These are phyloP conservation scores for Neoboletus magnificus DNA, from an alignment of 768 basidiomycete genomes.

Conservation along the genomic window DNA sequence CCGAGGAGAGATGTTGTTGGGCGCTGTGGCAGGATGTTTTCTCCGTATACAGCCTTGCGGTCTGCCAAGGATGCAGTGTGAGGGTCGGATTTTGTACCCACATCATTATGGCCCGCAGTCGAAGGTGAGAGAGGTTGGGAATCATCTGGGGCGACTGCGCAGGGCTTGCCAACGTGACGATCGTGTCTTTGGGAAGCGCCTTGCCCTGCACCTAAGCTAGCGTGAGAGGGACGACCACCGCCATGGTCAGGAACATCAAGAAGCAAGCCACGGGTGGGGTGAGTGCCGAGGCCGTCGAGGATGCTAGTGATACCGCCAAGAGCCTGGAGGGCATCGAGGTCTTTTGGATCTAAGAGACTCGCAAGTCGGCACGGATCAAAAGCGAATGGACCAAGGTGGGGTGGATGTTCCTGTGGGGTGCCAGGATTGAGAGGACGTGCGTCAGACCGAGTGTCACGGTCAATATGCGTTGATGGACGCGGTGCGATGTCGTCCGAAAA, in stretches of 20 bases:
- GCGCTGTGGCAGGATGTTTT: slow-evolving; percentile 71
- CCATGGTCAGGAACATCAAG: not conserved
- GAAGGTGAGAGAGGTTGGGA: slow-evolving; percentile 13
- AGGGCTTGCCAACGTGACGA: slow-evolving; percentile 3
- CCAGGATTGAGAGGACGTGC: slow-evolving; percentile 20
- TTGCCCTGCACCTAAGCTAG: slow-evolving; percentile 26
- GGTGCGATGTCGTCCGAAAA: slow-evolving; percentile 5
- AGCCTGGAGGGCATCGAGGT: slow-evolving; percentile 54
- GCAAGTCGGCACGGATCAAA: slow-evolving; percentile 77
- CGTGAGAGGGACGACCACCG: slow-evolving; percentile 5
- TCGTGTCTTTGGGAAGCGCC: slow-evolving; percentile 35
- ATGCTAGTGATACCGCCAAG: slow-evolving; percentile 73
- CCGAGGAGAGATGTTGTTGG: slow-evolving; percentile 63
- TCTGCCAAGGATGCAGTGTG: slow-evolving; percentile 50
- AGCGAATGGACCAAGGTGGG: slow-evolving; percentile 67
- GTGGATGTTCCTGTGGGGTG: slow-evolving; percentile 37
- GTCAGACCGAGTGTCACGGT: slow-evolving; percentile 22
- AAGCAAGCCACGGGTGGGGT: slow-evolving; percentile 46
- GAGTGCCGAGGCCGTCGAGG: slow-evolving; percentile 70
- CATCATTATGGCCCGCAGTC: slow-evolving; percentile 1
- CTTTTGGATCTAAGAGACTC: slow-evolving; percentile 87
- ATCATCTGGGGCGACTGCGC: not conserved
- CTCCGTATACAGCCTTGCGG: slow-evolving; percentile 66
- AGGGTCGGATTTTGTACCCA: slow-evolving; percentile 5
- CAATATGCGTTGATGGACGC: slow-evolving; percentile 20